These are phyloP conservation scores for Hypoxylon sp. DNA, from an alignment of 2,329 filamentous ascomycete species.

Conservation along the genomic window DNA sequence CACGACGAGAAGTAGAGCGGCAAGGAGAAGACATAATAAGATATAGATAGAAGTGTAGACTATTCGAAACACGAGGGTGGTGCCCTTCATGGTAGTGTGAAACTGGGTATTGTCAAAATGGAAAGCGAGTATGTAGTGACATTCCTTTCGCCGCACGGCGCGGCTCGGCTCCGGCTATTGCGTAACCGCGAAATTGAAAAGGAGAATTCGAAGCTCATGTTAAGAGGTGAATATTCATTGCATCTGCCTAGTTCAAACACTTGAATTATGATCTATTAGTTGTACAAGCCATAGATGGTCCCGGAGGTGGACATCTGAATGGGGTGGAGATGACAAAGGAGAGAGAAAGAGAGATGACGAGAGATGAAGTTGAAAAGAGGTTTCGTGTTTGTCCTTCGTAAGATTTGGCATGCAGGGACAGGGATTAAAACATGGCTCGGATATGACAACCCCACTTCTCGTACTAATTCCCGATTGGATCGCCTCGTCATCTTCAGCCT, in stretches of 20 bases:
- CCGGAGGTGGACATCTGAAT: conserved; percentile 3
- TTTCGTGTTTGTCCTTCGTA: conserved; percentile 6
- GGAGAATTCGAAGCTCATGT: conserved; percentile 38
- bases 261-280: conserved; percentile 12
- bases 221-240: conserved; percentile 41
- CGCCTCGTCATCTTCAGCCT: conserved; percentile 1
- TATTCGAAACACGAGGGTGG: conserved; percentile 75
- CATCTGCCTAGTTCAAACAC: conserved; percentile 24
- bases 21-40: conserved; percentile 77
- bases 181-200: conserved; percentile 38
- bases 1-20: conserved; percentile 80
- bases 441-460: conserved; percentile 1
- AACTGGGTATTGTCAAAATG: conserved; percentile 26
- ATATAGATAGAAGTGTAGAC: conserved; percentile 85
- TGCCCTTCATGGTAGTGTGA: conserved; percentile 55
- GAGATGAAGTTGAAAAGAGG: conserved; percentile 23
- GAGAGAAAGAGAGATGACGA: conserved; percentile 7
- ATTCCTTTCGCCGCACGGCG: conserved; percentile 32
- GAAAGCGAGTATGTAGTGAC: conserved; percentile 22
- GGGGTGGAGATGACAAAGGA: conserved; percentile 19
- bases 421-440: conserved; percentile 1
- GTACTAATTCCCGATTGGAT: neutral
- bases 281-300: conserved; percentile 20
- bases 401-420: conserved; percentile 22
- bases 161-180: conserved; percentile 31